Conservation (phyloP, 2,329 filamentous ascomycete genomes). For the Fusarium robinianum region DNA sequence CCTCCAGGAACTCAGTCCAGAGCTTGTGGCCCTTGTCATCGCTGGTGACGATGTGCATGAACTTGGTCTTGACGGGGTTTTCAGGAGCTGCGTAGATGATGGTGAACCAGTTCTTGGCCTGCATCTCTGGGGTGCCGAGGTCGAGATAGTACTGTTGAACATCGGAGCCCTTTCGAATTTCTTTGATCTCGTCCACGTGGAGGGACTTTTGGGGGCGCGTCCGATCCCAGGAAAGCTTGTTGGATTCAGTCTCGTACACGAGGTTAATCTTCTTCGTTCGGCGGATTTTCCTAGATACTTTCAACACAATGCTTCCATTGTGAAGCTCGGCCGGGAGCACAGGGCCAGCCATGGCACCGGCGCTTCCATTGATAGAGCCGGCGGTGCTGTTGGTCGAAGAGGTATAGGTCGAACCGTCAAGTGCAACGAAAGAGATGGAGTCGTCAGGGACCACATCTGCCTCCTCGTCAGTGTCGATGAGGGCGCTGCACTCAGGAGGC, state of each 20-base stretch:
- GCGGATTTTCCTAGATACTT: constrained; percentile 79
- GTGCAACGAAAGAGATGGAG: constrained; percentile 43
- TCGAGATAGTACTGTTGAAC: constrained; percentile 89
- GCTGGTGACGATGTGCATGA: constrained; percentile 84
- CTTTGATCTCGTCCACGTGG: constrained; percentile 93
- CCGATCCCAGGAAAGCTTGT: constrained; percentile 87
- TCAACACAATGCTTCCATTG: constrained; percentile 76
- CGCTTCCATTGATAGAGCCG: constrained; percentile 51
- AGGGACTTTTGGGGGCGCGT: constrained; percentile 79
- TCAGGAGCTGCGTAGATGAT: constrained; percentile 84
- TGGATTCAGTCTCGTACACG: constrained; percentile 78
- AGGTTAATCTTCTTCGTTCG: constrained; percentile 71
- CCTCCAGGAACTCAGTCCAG: constrained; percentile 84
- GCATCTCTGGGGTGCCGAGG: constrained; percentile 68
- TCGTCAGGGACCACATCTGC: constrained; percentile 47
- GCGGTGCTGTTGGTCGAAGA: constrained; percentile 55
- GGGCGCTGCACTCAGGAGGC: constrained; percentile 52
- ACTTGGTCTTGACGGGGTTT: constrained; percentile 80
- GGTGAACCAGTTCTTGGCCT: constrained; percentile 80
- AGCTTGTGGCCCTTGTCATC: constrained; percentile 71
- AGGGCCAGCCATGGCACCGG: constrained; percentile 61
- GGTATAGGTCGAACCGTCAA: constrained; percentile 51
- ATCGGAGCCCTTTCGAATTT: constrained; percentile 82
- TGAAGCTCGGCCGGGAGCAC: constrained; percentile 78
- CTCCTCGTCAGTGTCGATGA: constrained; percentile 56